These are phyloP conservation scores for Clavariopsis aquatica DNA, from an alignment of 495 filamentous ascomycete species.

Conservation along the genomic window DNA sequence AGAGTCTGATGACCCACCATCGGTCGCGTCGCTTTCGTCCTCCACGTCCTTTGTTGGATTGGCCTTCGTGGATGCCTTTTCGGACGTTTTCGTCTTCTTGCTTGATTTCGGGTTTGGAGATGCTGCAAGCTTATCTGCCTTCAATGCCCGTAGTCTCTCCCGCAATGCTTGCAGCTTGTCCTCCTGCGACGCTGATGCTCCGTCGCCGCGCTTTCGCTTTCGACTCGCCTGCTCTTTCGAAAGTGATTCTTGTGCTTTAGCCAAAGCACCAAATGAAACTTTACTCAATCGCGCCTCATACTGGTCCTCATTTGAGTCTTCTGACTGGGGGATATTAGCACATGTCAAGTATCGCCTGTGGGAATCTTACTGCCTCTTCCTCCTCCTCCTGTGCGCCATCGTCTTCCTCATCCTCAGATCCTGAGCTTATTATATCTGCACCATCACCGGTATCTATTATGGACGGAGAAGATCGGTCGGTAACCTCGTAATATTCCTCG, in stretches of 20 bases:
- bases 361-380: constrained; percentile 25
- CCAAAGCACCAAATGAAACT: constrained; percentile 84
- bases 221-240: constrained; percentile 45
- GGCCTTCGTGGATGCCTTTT: background rate
- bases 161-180: constrained; percentile 42
- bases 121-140: constrained; percentile 30
- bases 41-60: constrained; percentile 7
- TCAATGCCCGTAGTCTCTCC: constrained; percentile 40
- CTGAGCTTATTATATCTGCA: constrained; percentile 25
- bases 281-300: constrained; percentile 46
- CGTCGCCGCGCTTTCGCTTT: constrained; percentile 53
- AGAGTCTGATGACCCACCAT: constrained; percentile 44
- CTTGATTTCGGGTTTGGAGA: constrained; percentile 1
- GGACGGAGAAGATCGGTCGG: constrained; percentile 40
- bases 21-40: constrained; percentile 44
- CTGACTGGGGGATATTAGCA: constrained; percentile 34
- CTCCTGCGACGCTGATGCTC: constrained; percentile 36
- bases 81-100: constrained; percentile 14
- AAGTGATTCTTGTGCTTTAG: constrained; percentile 76
- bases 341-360: background rate
- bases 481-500: constrained; percentile 33
- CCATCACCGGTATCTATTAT: constrained; percentile 40
- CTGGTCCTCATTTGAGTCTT: constrained; percentile 41
- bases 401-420: constrained; percentile 15
- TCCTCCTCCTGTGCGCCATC: constrained; percentile 33